A percentile compares a stretch with the other conserved stretches of the same genome.
Evolutionary conservation across 371 early-diverging fungal species (phyloP).

Genomic region (Coemansia sp.): DNA sequence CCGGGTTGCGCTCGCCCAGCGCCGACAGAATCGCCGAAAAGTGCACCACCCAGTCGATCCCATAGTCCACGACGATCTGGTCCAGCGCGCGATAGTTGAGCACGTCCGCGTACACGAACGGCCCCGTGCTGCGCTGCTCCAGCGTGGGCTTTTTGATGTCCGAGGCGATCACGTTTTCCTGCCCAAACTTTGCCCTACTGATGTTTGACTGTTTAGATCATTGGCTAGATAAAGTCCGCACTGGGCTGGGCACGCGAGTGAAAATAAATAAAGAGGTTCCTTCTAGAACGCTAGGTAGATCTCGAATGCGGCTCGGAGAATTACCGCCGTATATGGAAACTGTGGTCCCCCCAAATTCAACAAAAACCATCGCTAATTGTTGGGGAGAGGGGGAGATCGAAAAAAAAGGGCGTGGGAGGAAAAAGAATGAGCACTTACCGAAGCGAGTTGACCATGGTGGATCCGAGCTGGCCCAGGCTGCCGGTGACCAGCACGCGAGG

Average conservation of each 20-base stretch:
- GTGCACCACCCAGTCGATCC: slow-evolving; percentile 63
- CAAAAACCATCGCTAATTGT: not conserved
- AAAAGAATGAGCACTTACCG: slow-evolving; percentile 21
- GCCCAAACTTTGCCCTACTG: slow-evolving; percentile 53
- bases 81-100: slow-evolving; percentile 59
- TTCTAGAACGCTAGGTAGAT: not conserved
- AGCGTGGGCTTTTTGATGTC: slow-evolving; percentile 60
- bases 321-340: slow-evolving; percentile 5
- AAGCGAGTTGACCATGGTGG: slow-evolving; percentile 58
- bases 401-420: slow-evolving; percentile 1
- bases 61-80: slow-evolving; percentile 58
- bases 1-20: slow-evolving; percentile 59
- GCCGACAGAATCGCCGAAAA: slow-evolving; percentile 62
- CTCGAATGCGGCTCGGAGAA: slow-evolving; percentile 1
- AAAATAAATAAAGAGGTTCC: not conserved
- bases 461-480: slow-evolving; percentile 61
- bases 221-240: not conserved
- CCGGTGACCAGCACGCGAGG: slow-evolving; percentile 60
- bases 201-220: not conserved
- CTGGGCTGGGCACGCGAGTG: not conserved
- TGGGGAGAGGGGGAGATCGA: not conserved
- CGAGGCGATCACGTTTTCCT: slow-evolving; percentile 58
- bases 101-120: slow-evolving; percentile 62
- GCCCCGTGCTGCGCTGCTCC: slow-evolving; percentile 53
- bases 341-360: not conserved